Conservation (phyloP, 371 early-diverging fungal species). For the Mortierella sp. region DNA sequence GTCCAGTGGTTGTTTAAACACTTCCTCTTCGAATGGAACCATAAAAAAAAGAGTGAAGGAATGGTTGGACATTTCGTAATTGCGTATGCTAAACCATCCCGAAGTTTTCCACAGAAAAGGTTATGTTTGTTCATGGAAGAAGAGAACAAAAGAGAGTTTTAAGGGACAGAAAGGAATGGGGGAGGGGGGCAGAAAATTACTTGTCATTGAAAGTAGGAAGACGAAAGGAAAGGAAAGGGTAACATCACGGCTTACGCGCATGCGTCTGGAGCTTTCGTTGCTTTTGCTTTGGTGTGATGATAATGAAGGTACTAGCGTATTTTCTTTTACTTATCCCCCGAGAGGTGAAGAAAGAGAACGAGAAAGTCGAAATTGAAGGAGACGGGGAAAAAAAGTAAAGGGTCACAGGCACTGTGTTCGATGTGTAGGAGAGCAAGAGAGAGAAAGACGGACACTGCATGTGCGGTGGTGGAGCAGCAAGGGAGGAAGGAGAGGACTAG, state of each 20-base stretch:
- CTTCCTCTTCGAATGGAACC: background rate
- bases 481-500: constrained; percentile 8
- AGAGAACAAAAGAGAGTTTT: background rate
- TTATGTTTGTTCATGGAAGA: background rate
- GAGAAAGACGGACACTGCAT: background rate
- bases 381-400: background rate
- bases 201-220: background rate
- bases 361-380: constrained; percentile 3
- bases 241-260: background rate
- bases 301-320: background rate
- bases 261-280: background rate
- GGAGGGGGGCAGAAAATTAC: background rate
- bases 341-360: background rate
- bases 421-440: background rate
- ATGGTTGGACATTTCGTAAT: background rate
- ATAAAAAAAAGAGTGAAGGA: background rate
- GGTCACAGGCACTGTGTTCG: background rate
- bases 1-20: too few species aligned
- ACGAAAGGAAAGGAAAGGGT: background rate
- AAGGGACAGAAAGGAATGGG: constrained; percentile 5
- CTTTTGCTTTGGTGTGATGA: background rate
- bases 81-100: constrained; percentile 7
- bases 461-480: background rate
- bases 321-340: background rate
- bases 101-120: background rate